Evolutionary conservation across 2,329 filamentous ascomycete species (phyloP), one percentile per base, ranked within the genome.

Genomic region (Penicillium sp.): DNA sequence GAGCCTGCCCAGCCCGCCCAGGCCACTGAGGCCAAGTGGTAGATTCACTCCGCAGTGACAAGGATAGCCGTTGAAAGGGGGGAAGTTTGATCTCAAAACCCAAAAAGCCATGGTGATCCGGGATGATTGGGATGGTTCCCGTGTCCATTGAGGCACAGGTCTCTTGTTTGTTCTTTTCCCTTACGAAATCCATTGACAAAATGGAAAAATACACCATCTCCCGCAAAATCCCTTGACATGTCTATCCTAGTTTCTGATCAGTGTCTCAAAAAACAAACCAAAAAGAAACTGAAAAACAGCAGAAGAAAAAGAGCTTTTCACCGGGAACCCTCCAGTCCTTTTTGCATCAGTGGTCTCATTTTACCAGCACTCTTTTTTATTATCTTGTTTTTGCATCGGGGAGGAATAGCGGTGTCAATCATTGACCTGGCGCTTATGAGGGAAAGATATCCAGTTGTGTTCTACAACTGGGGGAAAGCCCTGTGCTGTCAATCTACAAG

Each of bases 391-490:
- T 65, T 62, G 61, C 67, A 70, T 68, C 67, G 64, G 66, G 70
- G 71, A 69, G 70, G 71, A 68, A 74, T 74, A 67, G 68, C 66
- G 63, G 72, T 69, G 74, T 75, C 72, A 74, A 74, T 82, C 78
- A 82, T 82, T 86, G 85, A 35, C 83, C 83, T 79, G 82, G 88
- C 87, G 89, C 92, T 97, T 84, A 97, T 90, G 93, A 97, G 92
- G 93, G 93, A 98, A 98, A 98, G 93, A 98, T 92, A 96, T 89
- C 91, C 74, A 74, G 73, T 70, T 71, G 79, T 76, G 74, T 75
- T 77, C 68, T 68, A 71, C 68, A 65, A 75, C 75, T 79, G 88
- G 91, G 93, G 92, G 93, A 98, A 97, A 92, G 93, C 93, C 93
- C 92, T 97, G 93, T 95, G 87, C 83, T 87, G 82, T 85, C 83